These are phyloP conservation scores for Iodosphaeria phyllophila DNA, from an alignment of 2,329 filamentous ascomycete genomes.

Conservation along the genomic window DNA sequence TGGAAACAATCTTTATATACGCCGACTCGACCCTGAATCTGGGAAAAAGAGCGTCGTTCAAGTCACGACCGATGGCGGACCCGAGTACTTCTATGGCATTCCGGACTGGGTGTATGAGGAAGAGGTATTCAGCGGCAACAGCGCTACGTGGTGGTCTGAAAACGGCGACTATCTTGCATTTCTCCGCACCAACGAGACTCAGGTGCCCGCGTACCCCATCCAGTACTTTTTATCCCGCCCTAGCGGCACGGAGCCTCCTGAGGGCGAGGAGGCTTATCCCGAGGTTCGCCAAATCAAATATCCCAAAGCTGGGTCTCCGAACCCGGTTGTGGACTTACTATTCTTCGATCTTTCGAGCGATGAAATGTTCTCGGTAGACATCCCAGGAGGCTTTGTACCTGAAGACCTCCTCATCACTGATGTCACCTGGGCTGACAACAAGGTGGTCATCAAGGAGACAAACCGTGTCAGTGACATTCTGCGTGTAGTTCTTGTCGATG, in stretches of 20 bases:
- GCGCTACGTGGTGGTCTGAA: constrained; percentile 86
- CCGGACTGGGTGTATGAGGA: constrained; percentile 95
- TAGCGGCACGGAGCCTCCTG: constrained; percentile 47
- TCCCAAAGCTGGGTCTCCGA: constrained; percentile 85
- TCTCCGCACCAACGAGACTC: constrained; percentile 80
- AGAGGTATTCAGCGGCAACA: constrained; percentile 63
- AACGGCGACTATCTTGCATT: constrained; percentile 85
- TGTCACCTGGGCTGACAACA: constrained; percentile 73
- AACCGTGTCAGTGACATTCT: constrained; percentile 90
- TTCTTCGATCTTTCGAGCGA: constrained; percentile 72
- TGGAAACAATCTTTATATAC: constrained; percentile 77
- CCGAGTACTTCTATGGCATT: constrained; percentile 83
- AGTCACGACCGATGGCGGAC: constrained; percentile 74
- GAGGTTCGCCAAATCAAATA: constrained; percentile 91
- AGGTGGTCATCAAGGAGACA: constrained; percentile 76
- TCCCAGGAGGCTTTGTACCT: constrained; percentile 59
- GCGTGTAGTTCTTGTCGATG: constrained; percentile 73
- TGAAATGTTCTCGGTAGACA: constrained; percentile 63
- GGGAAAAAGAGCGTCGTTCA: constrained; percentile 38
- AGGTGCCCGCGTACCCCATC: constrained; percentile 78
- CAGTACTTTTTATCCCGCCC: constrained; percentile 85
- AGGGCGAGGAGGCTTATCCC: constrained; percentile 74
- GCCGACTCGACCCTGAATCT: too few species aligned
- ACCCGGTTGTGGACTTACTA: constrained; percentile 71
- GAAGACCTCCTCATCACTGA: constrained; percentile 83